These are phyloP conservation scores for Colletotrichum tabaci DNA, from an alignment of 2,329 filamentous ascomycete genomes.

Conservation along the genomic window DNA sequence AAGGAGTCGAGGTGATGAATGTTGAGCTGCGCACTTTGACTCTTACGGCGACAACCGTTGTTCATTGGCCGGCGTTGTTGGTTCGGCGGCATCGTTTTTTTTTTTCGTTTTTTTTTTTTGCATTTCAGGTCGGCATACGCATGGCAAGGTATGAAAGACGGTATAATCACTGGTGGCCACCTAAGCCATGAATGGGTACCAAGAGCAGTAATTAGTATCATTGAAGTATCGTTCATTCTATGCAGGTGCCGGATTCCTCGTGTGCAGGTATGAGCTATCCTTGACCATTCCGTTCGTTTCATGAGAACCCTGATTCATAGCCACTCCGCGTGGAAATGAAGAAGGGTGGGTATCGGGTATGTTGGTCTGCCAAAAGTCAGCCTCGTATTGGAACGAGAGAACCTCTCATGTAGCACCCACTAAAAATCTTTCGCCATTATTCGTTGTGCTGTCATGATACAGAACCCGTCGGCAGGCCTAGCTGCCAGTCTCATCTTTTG, in stretches of 20 bases:
- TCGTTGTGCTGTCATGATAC: neutral
- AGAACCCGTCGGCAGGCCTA: neutral
- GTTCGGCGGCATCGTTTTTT: slow-evolving; percentile 13
- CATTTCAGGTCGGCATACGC: slow-evolving; percentile 12
- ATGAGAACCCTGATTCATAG: neutral
- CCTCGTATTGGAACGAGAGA: neutral
- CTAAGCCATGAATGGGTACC: neutral
- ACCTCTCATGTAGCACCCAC: neutral
- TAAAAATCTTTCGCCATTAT: neutral
- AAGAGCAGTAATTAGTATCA: slow-evolving; percentile 25
- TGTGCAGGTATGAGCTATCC: neutral
- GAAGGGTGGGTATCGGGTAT: neutral
- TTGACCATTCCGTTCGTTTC: neutral
- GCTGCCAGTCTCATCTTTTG: neutral
- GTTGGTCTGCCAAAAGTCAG: neutral
- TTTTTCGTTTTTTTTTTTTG: neutral
- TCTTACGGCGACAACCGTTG: neutral
- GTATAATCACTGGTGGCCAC: slow-evolving; percentile 16
- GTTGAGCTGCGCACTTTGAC: neutral
- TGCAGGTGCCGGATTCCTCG: neutral
- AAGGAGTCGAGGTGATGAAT: neutral
- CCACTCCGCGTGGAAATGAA: neutral
- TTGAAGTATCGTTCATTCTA: slow-evolving; percentile 16
- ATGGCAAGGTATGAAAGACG: neutral
- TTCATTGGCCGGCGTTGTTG: slow-evolving; percentile 32